Percentiles rank a stretch among this genome's conserved stretches.
phyloP scores from a whole-genome alignment of 352 stramenopile species.

The Pythium myriotylum region DNA sequence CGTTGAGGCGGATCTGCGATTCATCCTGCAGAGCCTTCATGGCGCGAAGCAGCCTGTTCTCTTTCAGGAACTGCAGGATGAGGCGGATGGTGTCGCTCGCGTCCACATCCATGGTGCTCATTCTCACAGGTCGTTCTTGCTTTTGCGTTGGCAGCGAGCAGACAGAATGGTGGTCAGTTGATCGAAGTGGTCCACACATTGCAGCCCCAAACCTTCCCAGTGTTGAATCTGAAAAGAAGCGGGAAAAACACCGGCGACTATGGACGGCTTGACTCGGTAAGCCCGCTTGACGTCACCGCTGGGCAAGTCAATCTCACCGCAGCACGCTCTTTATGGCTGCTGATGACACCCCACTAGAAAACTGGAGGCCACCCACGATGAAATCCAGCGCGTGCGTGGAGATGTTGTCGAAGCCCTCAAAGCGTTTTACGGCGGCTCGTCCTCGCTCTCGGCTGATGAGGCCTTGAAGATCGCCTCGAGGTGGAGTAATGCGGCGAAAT shows the following conservation, averaged over 20 bases:
- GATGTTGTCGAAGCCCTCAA: slow-evolving; percentile 65
- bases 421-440: slow-evolving; percentile 64
- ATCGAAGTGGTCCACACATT: slow-evolving; percentile 4
- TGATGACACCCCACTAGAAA: slow-evolving; percentile 36
- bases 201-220: no score
- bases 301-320: no score
- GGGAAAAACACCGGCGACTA: slow-evolving; percentile 15
- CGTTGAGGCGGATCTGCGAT: slow-evolving; percentile 84
- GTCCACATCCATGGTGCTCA: slow-evolving; percentile 51
- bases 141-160: no score
- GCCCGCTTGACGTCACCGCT: neutral
- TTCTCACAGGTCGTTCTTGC: neutral
- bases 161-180: slow-evolving; percentile 1
- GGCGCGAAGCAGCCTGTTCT: slow-evolving; percentile 85
- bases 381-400: slow-evolving; percentile 57
- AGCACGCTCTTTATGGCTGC: no score
- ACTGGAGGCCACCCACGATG: slow-evolving; percentile 62
- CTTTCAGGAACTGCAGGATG: slow-evolving; percentile 92
- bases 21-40: slow-evolving; percentile 89
- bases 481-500: slow-evolving; percentile 35
- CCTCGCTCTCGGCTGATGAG: slow-evolving; percentile 58
- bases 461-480: slow-evolving; percentile 57
- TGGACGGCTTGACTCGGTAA: slow-evolving; percentile 32
- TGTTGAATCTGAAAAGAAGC: slow-evolving; percentile 16
- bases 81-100: slow-evolving; percentile 85